Base-by-base conservation (phyloP, 116 monocot species). In the Cymodocea nodosa region DNA sequence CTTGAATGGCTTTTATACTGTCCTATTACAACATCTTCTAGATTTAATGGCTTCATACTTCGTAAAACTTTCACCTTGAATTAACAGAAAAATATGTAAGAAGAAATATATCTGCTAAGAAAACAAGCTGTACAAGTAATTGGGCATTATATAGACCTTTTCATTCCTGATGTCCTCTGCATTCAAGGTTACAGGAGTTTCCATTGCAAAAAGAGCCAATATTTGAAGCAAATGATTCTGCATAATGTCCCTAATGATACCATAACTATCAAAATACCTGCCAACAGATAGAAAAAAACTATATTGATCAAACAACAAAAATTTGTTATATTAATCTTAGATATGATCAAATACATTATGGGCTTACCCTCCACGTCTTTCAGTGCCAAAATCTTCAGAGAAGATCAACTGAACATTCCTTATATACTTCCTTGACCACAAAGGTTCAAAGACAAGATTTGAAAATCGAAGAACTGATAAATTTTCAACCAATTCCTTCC, bases 191-290 rank as follows among this genome's bases (percentile, higher is more conserved):
- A 85, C 86, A 65, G 95, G 95, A 62, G 95, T 95, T 82, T 95
- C 95, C 95, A 95, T 95, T 6, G 95, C 87, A 80, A 95, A 95
- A 25, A 95, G 73, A 22, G 95, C 90, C 37, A 95, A 69, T 78
- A 95, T 95, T 73, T 95, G 95, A 75, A 95, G 90, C 40, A 95
- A 80, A 81, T 95, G 95, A 68, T 95, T 95, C 74, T 95, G 95
- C 95, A 90, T 95, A 34, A 97, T 90, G 71, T 97, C 95, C 64
- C 95, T 83, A 23, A 97, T 90, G 59, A 97, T 87, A 51, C 95
- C 95, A 64, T 90, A 97, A 70, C 70, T 79, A 67, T 90, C 85
- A 70, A 97, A 97, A 56, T 90, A 97, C 73, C 95, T 97, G 85
- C 48, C 73, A 68, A 51, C 12, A 44, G 44, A 44, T 44, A 44